Percentiles rank a stretch among this genome's conserved stretches.
Evolutionary conservation across 495 filamentous ascomycete species (phyloP).

Genomic region (Aspergillus indologenus): DNA sequence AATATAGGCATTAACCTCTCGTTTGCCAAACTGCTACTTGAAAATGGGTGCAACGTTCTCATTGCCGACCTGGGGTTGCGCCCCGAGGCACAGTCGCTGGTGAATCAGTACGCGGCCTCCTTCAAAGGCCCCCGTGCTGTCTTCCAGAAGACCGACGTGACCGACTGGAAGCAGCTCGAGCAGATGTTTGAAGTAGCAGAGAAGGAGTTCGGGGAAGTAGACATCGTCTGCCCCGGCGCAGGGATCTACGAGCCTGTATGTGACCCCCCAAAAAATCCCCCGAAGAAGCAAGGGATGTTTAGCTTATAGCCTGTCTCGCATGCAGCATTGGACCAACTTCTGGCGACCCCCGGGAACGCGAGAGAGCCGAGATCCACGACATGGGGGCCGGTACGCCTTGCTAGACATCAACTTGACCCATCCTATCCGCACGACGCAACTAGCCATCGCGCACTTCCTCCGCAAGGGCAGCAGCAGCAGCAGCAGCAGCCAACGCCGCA

Average conservation of each 20-base stretch:
- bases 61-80: slow-evolving; percentile 64
- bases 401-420: slow-evolving; percentile 69
- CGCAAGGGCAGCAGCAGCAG: slow-evolving; percentile 22
- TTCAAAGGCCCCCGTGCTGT: slow-evolving; percentile 39
- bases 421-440: slow-evolving; percentile 64
- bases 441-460: slow-evolving; percentile 59
- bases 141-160: slow-evolving; percentile 63
- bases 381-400: slow-evolving; percentile 49
- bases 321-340: slow-evolving; percentile 57
- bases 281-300: neutral
- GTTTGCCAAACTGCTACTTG: slow-evolving; percentile 58
- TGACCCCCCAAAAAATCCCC: slow-evolving; percentile 1
- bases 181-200: slow-evolving; percentile 54
- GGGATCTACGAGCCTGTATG: slow-evolving; percentile 63
- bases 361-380: slow-evolving; percentile 46
- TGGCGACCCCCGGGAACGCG: slow-evolving; percentile 58
- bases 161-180: slow-evolving; percentile 56
- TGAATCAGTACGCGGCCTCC: slow-evolving; percentile 49
- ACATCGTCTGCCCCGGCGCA: slow-evolving; percentile 69
- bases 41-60: slow-evolving; percentile 60
- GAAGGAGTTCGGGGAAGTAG: slow-evolving; percentile 54
- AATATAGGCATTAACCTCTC: slow-evolving; percentile 49
- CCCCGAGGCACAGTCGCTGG: slow-evolving; percentile 57
- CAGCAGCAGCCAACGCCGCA: slow-evolving; percentile 29
- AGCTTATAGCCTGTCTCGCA: neutral